These are phyloP conservation scores for Aaosphaeria arxii DNA, from an alignment of 2,329 filamentous ascomycete species.

Conservation along the genomic window DNA sequence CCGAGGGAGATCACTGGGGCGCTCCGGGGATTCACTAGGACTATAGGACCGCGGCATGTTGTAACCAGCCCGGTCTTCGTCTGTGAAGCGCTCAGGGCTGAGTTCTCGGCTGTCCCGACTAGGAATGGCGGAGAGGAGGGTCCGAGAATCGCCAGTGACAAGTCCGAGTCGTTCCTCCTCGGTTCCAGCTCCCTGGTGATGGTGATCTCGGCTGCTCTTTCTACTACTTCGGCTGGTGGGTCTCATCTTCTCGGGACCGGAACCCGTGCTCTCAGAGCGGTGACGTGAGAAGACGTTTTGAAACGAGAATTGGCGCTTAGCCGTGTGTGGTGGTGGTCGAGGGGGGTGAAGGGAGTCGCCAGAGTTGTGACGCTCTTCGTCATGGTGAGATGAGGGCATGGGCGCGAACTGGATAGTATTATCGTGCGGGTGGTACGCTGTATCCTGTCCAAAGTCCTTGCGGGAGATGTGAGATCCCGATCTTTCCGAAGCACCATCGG, in stretches of 20 bases:
- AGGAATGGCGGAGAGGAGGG: slow-evolving; percentile 23
- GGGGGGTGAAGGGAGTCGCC: slow-evolving; percentile 49
- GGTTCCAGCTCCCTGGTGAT: slow-evolving; percentile 48
- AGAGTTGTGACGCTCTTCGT: slow-evolving; percentile 41
- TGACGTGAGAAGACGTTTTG: slow-evolving; percentile 72
- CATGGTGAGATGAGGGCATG: slow-evolving; percentile 27
- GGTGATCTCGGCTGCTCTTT: slow-evolving; percentile 33
- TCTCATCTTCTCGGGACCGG: slow-evolving; percentile 12
- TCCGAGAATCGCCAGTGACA: slow-evolving; percentile 66
- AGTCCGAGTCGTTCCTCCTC: slow-evolving; percentile 82
- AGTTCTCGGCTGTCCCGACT: slow-evolving; percentile 11
- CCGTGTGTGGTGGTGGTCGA: slow-evolving; percentile 53
- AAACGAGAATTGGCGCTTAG: slow-evolving; percentile 85
- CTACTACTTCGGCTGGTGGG: slow-evolving; percentile 27
- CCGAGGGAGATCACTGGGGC: too few species aligned
- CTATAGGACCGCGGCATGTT: too few species aligned
- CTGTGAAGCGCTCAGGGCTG: neutral
- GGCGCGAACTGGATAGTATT: slow-evolving; percentile 44
- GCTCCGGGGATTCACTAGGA: too few species aligned
- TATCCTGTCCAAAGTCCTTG: slow-evolving; percentile 44
- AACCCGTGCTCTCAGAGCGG: slow-evolving; percentile 24
- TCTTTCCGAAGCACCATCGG: slow-evolving; percentile 19
- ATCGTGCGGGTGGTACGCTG: slow-evolving; percentile 42
- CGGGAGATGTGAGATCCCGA: slow-evolving; percentile 47
- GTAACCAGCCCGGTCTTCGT: too few species aligned